These are phyloP conservation scores for Apiospora rasikravindrae DNA, from an alignment of 2,329 filamentous ascomycete species.

Conservation along the genomic window DNA sequence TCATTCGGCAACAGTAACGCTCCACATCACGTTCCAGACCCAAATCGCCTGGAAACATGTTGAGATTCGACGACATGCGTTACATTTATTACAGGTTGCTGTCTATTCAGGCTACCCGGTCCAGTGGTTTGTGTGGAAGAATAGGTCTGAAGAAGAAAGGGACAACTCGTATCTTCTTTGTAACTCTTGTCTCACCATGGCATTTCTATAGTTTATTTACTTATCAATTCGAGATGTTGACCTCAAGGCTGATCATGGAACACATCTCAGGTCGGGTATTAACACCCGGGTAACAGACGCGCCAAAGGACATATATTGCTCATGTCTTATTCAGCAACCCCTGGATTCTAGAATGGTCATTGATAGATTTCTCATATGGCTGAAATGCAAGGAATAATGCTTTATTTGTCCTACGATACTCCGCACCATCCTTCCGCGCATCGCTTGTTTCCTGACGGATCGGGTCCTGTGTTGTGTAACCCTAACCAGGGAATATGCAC, in stretches of 20 bases:
- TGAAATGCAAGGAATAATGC: background rate
- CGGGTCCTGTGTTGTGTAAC: background rate
- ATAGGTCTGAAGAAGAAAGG: background rate
- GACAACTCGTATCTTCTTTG: background rate
- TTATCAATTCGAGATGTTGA: background rate
- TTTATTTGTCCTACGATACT: background rate
- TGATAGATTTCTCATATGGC: background rate
- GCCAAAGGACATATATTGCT: background rate
- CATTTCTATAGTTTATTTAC: no score
- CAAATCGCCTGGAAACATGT: background rate
- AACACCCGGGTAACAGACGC: background rate
- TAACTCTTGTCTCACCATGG: background rate
- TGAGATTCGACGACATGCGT: background rate
- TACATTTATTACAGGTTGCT: background rate
- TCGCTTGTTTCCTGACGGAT: background rate
- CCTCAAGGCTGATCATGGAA: background rate
- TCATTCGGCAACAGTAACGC: background rate
- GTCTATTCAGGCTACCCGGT: background rate
- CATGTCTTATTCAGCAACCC: background rate
- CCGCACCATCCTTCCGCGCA: background rate
- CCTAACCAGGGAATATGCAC: slow-evolving; percentile 7
- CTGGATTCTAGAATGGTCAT: background rate
- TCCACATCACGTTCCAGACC: background rate
- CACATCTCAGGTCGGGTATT: background rate
- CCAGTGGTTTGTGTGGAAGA: background rate